These are phyloP conservation scores for Xylaria nigripes DNA, from an alignment of 495 filamentous ascomycete species.

Conservation along the genomic window DNA sequence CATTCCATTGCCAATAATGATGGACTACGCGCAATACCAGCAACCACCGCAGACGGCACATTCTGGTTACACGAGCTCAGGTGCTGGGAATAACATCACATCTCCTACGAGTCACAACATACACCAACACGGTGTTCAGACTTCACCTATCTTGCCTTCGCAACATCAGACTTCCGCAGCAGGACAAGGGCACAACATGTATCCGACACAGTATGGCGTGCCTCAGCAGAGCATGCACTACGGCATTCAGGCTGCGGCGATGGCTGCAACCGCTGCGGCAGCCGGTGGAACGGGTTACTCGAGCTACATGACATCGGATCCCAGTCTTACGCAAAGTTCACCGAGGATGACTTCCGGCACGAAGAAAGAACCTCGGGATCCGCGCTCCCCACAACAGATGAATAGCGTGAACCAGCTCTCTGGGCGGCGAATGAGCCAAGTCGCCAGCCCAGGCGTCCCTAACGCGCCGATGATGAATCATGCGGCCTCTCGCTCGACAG, in stretches of 20 bases:
- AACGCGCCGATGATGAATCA: constrained; percentile 53
- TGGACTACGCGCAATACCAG: constrained; percentile 64
- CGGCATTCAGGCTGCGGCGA: constrained; percentile 58
- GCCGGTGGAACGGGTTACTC: constrained; percentile 50
- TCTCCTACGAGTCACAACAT: constrained; percentile 50
- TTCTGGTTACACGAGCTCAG: constrained; percentile 46
- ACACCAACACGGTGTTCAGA: constrained; percentile 47
- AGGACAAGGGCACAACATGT: constrained; percentile 50
- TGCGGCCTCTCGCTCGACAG: constrained; percentile 29
- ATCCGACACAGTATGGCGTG: constrained; percentile 51
- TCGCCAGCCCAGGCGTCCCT: constrained; percentile 54
- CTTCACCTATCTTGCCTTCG: constrained; percentile 56
- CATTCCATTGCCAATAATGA: constrained; percentile 43
- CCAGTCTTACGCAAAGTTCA: constrained; percentile 48
- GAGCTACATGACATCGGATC: constrained; percentile 47
- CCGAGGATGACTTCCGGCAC: constrained; percentile 47
- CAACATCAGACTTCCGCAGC: constrained; percentile 48
- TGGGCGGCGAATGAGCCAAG: constrained; percentile 52
- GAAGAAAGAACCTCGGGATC: constrained; percentile 52
- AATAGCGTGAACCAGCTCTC: constrained; percentile 39
- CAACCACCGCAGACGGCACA: constrained; percentile 51
- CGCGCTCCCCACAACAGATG: constrained; percentile 56
- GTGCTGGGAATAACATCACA: constrained; percentile 52
- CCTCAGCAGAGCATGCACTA: constrained; percentile 53
- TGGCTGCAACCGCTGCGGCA: constrained; percentile 62